These are phyloP conservation scores for Leccinum incarnatum DNA, from an alignment of 768 basidiomycete genomes.

Conservation along the genomic window DNA sequence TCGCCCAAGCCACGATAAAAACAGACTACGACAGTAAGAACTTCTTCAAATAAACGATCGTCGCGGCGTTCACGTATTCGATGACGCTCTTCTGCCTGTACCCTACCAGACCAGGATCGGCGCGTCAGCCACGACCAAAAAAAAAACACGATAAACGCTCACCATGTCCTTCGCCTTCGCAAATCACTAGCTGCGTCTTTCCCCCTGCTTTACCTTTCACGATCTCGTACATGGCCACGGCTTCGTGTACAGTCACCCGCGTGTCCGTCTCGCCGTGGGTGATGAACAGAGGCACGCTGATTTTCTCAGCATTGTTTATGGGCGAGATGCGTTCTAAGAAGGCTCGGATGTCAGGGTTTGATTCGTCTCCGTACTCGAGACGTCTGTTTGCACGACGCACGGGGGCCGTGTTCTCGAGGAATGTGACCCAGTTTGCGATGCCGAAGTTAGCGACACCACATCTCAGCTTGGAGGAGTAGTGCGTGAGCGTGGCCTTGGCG, in stretches of 20 bases:
- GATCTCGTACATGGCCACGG: slow-evolving; percentile 37
- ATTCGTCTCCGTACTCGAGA: slow-evolving; percentile 42
- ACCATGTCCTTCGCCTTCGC: slow-evolving; percentile 45
- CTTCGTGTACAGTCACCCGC: slow-evolving; percentile 39
- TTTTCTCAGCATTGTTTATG: slow-evolving; percentile 36
- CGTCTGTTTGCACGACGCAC: slow-evolving; percentile 35
- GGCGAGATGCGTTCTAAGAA: slow-evolving; percentile 41
- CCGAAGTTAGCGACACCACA: slow-evolving; percentile 44
- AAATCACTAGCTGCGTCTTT: slow-evolving; percentile 37
- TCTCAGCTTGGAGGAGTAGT: slow-evolving; percentile 39
- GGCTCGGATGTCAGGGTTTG: slow-evolving; percentile 34
- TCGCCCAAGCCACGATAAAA: background rate
- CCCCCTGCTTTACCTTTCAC: slow-evolving; percentile 23
- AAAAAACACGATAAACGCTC: slow-evolving; percentile 5
- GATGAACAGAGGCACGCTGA: slow-evolving; percentile 36
- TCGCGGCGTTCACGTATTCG: slow-evolving; percentile 40
- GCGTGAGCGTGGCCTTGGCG: slow-evolving; percentile 38
- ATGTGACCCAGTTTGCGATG: slow-evolving; percentile 39
- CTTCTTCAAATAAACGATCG: slow-evolving; percentile 37
- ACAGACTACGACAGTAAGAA: slow-evolving; percentile 26
- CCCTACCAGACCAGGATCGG: slow-evolving; percentile 20
- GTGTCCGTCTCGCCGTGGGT: slow-evolving; percentile 43
- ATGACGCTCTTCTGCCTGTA: slow-evolving; percentile 45
- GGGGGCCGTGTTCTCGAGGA: slow-evolving; percentile 41
- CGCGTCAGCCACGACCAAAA: slow-evolving; percentile 1